Conservation (phyloP, 768 basidiomycete species). For the Myochromella boudieri region DNA sequence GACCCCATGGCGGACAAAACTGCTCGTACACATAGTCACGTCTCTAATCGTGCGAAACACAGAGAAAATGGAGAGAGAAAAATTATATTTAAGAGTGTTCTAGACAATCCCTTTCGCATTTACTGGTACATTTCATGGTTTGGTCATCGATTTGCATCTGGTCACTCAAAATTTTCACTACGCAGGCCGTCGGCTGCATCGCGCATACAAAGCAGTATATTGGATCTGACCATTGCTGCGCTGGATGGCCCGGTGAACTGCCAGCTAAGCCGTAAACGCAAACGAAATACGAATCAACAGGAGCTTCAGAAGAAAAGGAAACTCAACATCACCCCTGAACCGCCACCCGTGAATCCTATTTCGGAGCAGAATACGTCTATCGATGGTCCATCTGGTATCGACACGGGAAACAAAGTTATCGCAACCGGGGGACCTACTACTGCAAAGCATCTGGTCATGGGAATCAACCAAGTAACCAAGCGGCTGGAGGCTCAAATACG, state of each 20-base stretch:
- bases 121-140: constrained; percentile 53
- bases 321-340: too few relatives aligned
- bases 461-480: constrained; percentile 83
- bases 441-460: constrained; percentile 51
- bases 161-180: constrained; percentile 8
- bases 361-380: constrained; percentile 1
- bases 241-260: constrained; percentile 52
- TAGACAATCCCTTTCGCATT: constrained; percentile 72
- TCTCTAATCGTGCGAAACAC: constrained; percentile 62
- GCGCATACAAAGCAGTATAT: constrained; percentile 60
- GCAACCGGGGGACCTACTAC: constrained; percentile 34
- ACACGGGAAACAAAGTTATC: background rate
- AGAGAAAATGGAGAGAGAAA: constrained; percentile 53
- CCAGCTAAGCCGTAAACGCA: constrained; percentile 41
- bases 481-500: constrained; percentile 60
- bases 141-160: constrained; percentile 6
- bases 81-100: constrained; percentile 63
- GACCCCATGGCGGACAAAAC: constrained; percentile 47
- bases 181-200: constrained; percentile 64
- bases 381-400: background rate
- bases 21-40: constrained; percentile 53
- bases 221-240: constrained; percentile 49
- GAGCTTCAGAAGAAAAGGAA: constrained; percentile 15
- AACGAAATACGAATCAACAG: constrained; percentile 19
- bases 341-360: background rate